Evolutionary conservation across 441 rosid genomes (phyloP).

Genomic region (Bruguiera hainesii): DNA sequence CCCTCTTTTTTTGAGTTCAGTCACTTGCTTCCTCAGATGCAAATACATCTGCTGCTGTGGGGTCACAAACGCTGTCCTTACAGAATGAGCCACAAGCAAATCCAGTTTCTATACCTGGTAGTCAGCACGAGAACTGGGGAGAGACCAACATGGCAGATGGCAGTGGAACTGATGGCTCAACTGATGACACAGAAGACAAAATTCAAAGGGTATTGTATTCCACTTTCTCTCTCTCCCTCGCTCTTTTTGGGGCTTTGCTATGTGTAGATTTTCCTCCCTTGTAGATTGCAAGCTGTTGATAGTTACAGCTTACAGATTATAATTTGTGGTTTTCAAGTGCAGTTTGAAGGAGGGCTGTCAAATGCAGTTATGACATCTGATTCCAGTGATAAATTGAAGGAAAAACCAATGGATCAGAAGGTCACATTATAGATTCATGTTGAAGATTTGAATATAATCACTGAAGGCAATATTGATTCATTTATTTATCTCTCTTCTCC

Average conservation of each 20-base stretch:
- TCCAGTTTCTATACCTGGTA: constrained; percentile 41
- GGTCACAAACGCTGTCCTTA: constrained; percentile 30
- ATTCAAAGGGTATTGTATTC: constrained; percentile 52
- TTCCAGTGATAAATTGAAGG: constrained; percentile 83
- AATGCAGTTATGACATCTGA: constrained; percentile 51
- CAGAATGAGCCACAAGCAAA: constrained; percentile 41
- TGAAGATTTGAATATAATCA: background rate
- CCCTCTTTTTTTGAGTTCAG: constrained; percentile 23
- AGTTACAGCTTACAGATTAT: constrained; percentile 8
- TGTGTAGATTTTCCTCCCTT: background rate
- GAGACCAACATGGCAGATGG: constrained; percentile 62
- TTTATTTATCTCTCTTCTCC: background rate
- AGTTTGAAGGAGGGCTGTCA: constrained; percentile 58
- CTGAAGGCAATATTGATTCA: background rate
- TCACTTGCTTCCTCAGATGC: constrained; percentile 37
- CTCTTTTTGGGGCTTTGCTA: background rate
- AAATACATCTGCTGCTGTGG: constrained; percentile 34
- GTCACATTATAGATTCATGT: constrained; percentile 25
- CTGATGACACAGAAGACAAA: constrained; percentile 82
- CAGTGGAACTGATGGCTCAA: constrained; percentile 77
- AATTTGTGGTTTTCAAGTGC: constrained; percentile 29
- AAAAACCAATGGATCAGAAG: constrained; percentile 72
- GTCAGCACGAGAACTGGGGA: constrained; percentile 54
- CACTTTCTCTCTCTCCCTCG: background rate
- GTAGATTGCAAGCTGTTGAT: background rate